Conservation (phyloP, 148 eudicot genomes). For the Amaranthus hypochondriacus region DNA sequence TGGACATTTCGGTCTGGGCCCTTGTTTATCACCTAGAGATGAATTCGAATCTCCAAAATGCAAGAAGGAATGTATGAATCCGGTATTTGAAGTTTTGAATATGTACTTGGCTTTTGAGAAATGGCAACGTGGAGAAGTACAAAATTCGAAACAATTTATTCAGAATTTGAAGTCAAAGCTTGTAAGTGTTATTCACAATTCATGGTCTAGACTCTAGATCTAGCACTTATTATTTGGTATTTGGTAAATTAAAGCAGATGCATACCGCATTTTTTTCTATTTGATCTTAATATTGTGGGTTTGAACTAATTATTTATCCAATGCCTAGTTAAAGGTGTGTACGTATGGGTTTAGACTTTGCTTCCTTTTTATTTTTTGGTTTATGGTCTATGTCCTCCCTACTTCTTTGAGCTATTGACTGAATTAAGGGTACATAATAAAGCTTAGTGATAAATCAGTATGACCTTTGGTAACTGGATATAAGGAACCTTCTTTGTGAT, state of each 20-base stretch:
- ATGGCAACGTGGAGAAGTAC: conserved; percentile 50
- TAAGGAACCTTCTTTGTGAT: too few relatives aligned
- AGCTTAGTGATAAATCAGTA: too few relatives aligned
- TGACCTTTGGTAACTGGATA: too few relatives aligned
- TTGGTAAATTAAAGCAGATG: not conserved
- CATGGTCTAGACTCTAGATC: not conserved
- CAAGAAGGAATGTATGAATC: conserved; percentile 29
- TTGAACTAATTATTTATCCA: too few relatives aligned
- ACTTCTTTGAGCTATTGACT: too few relatives aligned
- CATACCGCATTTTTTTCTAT: not conserved
- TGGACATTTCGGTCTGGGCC: conserved; percentile 59
- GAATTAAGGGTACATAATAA: too few relatives aligned
- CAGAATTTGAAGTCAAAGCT: conserved; percentile 23
- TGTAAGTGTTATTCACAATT: conserved; percentile 21
- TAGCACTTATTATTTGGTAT: not conserved
- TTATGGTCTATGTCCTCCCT: too few relatives aligned
- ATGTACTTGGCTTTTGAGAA: conserved; percentile 48
- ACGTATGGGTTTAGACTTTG: too few relatives aligned
- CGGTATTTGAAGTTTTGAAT: conserved; percentile 51
- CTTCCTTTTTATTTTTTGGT: too few relatives aligned
- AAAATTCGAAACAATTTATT: conserved; percentile 29
- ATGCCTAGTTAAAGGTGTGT: too few relatives aligned
- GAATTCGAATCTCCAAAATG: conserved; percentile 24
- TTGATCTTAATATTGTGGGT: too few relatives aligned
- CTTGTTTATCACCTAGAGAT: conserved; percentile 50